Percentiles rank a stretch among this genome's conserved stretches.
Conservation (phyloP, 768 basidiomycete species). For the Tylopilus vinaceipallidus region DNA sequence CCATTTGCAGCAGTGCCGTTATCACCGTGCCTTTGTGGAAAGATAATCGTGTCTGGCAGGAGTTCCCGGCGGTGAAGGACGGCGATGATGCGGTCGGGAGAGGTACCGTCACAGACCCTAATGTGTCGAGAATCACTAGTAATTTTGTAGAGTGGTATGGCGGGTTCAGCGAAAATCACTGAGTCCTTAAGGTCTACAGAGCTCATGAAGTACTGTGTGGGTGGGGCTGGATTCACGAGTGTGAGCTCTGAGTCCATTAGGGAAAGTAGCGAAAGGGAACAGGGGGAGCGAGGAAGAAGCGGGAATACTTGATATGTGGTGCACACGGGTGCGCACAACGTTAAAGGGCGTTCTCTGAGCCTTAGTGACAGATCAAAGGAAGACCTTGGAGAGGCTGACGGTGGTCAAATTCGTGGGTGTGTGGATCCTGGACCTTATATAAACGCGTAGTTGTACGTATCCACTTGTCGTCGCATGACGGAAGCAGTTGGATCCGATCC, state of each 20-base stretch:
- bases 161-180: constrained; percentile 18
- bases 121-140: constrained; percentile 20
- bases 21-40: constrained; percentile 14
- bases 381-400: background rate
- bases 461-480: background rate
- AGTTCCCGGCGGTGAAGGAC: constrained; percentile 27
- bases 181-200: constrained; percentile 16
- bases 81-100: constrained; percentile 16
- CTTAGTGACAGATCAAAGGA: constrained; percentile 2
- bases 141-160: constrained; percentile 25
- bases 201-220: constrained; percentile 29
- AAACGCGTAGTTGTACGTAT: constrained; percentile 6
- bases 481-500: background rate
- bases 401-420: background rate
- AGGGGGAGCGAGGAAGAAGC: too few relatives aligned
- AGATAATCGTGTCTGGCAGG: constrained; percentile 27
- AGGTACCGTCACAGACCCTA: constrained; percentile 13
- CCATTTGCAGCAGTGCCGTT: background rate
- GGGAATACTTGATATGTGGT: background rate
- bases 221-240: constrained; percentile 24
- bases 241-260: constrained; percentile 29
- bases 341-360: background rate
- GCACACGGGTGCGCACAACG: background rate
- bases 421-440: background rate
- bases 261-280: background rate